These are phyloP conservation scores for Nicotiana obtusifolia DNA, from an alignment of 257 asterid species.

Conservation along the genomic window DNA sequence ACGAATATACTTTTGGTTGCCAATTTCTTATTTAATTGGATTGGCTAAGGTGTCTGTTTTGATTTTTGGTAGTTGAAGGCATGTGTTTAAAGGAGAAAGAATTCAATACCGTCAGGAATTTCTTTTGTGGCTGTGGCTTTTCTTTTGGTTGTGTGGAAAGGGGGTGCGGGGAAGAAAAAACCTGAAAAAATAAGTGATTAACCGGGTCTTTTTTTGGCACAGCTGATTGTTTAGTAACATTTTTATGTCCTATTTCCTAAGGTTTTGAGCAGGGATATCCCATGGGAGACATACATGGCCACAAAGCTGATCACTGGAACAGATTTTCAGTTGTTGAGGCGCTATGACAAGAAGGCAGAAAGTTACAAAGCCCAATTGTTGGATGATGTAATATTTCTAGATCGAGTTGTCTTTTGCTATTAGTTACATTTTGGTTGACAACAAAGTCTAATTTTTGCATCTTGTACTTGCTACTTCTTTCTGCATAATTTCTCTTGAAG, in stretches of 20 bases:
- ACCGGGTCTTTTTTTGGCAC: background rate
- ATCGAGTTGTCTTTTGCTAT: background rate
- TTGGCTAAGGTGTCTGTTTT: background rate
- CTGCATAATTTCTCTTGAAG: background rate
- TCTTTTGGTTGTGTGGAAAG: background rate
- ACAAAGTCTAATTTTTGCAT: background rate
- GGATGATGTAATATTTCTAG: constrained; percentile 52
- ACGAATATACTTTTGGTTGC: background rate
- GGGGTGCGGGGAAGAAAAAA: background rate
- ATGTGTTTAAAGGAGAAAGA: background rate
- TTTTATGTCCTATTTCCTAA: constrained; percentile 12
- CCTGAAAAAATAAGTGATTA: background rate
- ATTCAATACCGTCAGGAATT: background rate
- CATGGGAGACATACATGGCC: constrained; percentile 94
- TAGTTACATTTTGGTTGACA: background rate
- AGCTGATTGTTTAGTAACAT: background rate
- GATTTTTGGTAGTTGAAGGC: background rate
- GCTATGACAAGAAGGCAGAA: constrained; percentile 85
- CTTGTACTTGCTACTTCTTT: background rate
- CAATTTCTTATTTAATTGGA: background rate
- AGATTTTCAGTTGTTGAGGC: constrained; percentile 81
- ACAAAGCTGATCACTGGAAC: constrained; percentile 85
- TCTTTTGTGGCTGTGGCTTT: background rate
- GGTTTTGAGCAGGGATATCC: constrained; percentile 87
- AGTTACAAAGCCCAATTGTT: constrained; percentile 72